phyloP scores from a whole-genome alignment of 2,329 filamentous ascomycete genomes.

The Arachnomyces sp. region DNA sequence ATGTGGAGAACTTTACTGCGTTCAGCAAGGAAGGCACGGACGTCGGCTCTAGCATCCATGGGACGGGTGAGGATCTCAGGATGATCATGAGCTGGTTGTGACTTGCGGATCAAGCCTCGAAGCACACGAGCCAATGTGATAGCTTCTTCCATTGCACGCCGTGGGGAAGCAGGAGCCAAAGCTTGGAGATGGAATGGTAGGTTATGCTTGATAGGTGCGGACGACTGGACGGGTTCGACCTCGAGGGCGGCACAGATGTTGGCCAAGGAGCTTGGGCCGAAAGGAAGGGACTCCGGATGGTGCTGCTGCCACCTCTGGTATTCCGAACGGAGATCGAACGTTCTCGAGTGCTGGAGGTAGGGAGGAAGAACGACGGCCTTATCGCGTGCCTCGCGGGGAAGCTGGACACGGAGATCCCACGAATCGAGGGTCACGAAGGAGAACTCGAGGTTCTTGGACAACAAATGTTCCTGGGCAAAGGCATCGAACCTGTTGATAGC shows the following conservation, averaged over 20 bases:
- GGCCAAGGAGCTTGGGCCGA: slow-evolving; percentile 87
- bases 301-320: slow-evolving; percentile 98
- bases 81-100: slow-evolving; percentile 85
- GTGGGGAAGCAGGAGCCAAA: slow-evolving; percentile 85
- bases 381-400: slow-evolving; percentile 94
- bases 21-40: slow-evolving; percentile 90
- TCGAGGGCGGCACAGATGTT: slow-evolving; percentile 98
- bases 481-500: slow-evolving; percentile 91
- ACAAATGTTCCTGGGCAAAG: slow-evolving; percentile 86
- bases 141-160: slow-evolving; percentile 94
- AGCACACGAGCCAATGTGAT: slow-evolving; percentile 90
- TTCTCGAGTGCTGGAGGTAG: slow-evolving; percentile 95
- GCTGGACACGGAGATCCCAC: slow-evolving; percentile 95
- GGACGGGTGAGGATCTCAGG: slow-evolving; percentile 90
- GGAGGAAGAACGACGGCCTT: slow-evolving; percentile 94
- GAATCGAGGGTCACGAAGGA: slow-evolving; percentile 97
- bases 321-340: slow-evolving; percentile 92
- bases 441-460: slow-evolving; percentile 88
- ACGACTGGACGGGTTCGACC: slow-evolving; percentile 94
- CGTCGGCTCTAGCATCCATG: slow-evolving; percentile 94
- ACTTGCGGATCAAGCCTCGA: slow-evolving; percentile 88
- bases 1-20: slow-evolving; percentile 97
- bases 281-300: slow-evolving; percentile 93
- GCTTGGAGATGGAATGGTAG: slow-evolving; percentile 96
- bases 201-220: slow-evolving; percentile 97